These are phyloP conservation scores for Xylaria curta DNA, from an alignment of 495 filamentous ascomycete genomes.

Conservation along the genomic window DNA sequence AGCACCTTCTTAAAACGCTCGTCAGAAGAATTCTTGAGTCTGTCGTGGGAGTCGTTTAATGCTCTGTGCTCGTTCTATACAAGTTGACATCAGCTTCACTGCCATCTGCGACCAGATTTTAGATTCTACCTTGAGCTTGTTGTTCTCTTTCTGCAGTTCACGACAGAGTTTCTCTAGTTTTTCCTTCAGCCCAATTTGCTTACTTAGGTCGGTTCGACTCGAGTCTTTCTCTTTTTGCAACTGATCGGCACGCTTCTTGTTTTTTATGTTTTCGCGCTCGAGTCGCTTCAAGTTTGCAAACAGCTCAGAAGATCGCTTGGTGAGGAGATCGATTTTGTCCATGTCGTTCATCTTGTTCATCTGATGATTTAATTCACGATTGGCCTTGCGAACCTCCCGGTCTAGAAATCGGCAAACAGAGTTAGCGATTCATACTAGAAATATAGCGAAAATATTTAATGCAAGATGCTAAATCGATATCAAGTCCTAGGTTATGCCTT, in stretches of 20 bases:
- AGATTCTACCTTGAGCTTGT: slow-evolving; percentile 78
- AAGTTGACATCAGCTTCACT: slow-evolving; percentile 40
- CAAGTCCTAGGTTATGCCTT: neutral
- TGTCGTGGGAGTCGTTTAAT: slow-evolving; percentile 80
- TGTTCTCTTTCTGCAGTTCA: slow-evolving; percentile 93
- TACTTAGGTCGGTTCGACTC: slow-evolving; percentile 81
- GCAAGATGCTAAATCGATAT: neutral
- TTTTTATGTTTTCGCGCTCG: slow-evolving; percentile 91
- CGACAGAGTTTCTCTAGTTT: slow-evolving; percentile 94
- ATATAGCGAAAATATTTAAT: neutral
- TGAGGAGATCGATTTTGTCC: slow-evolving; percentile 81
- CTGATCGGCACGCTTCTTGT: slow-evolving; percentile 93
- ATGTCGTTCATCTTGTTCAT: slow-evolving; percentile 77
- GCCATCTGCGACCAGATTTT: neutral
- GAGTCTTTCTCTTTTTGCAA: slow-evolving; percentile 97
- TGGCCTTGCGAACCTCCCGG: slow-evolving; percentile 85
- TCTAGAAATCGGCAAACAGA: slow-evolving; percentile 42
- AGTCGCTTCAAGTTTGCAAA: slow-evolving; percentile 92
- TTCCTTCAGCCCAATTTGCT: slow-evolving; percentile 84
- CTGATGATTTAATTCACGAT: slow-evolving; percentile 82
- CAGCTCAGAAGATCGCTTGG: slow-evolving; percentile 89
- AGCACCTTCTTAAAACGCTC: slow-evolving; percentile 66
- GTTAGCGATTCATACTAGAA: slow-evolving; percentile 2
- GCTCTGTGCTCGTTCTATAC: slow-evolving; percentile 87
- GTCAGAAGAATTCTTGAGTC: slow-evolving; percentile 82